These are phyloP conservation scores for Calycina herbarum DNA, from an alignment of 2,329 filamentous ascomycete species.

Conservation along the genomic window DNA sequence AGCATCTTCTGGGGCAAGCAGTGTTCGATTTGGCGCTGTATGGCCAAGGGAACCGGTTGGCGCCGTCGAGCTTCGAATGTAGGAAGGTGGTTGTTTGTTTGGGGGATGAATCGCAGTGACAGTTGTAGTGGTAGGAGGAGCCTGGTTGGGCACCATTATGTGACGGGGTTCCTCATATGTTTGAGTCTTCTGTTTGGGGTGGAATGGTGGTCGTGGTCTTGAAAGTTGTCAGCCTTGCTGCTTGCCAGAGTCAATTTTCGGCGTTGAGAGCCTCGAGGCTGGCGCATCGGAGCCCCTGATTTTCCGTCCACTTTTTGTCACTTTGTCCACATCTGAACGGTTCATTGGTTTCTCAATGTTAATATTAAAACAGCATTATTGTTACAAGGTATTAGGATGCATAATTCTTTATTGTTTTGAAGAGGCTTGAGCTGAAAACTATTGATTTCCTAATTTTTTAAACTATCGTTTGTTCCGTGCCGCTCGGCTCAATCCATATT, in stretches of 20 bases:
- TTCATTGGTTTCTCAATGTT: background rate
- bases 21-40: slow-evolving; percentile 53
- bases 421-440: no score
- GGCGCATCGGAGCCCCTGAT: background rate
- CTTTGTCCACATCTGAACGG: background rate
- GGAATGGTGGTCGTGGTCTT: background rate
- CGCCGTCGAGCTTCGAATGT: slow-evolving; percentile 31
- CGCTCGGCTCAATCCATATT: background rate
- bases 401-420: no score
- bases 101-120: slow-evolving; percentile 13
- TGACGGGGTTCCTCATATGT: slow-evolving; percentile 22
- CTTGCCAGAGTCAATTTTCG: background rate
- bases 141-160: slow-evolving; percentile 37
- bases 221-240: slow-evolving; percentile 18
- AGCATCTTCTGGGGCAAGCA: slow-evolving; percentile 82
- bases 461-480: no score
- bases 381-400: background rate
- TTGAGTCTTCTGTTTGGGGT: background rate
- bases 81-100: slow-evolving; percentile 24
- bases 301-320: background rate
- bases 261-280: background rate
- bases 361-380: background rate
- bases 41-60: slow-evolving; percentile 20
- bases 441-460: no score
- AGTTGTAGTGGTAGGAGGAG: slow-evolving; percentile 25